Conservation (phyloP, 192 early-diverging fungal genomes). For the Mortierella antarctica region DNA sequence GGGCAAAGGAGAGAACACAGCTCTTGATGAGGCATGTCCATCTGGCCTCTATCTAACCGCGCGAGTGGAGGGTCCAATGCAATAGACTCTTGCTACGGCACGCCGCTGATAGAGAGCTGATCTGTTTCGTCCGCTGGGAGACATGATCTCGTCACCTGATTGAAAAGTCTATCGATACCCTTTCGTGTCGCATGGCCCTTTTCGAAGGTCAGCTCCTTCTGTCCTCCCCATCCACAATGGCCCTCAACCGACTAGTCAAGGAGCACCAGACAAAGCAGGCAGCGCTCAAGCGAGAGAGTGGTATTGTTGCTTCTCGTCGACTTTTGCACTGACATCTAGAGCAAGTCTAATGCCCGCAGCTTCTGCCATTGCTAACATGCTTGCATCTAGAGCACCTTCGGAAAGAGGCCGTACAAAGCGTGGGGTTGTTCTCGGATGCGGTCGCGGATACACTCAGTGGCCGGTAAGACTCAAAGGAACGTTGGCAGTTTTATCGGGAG, state of each 20-base stretch:
- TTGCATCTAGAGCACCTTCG: constrained; percentile 63
- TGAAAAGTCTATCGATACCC: no score
- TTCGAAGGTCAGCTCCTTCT: no score
- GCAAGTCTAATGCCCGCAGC: no score
- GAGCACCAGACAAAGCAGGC: constrained; percentile 72
- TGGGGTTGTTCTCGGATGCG: constrained; percentile 65
- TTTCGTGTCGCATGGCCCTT: no score
- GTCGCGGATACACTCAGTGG: constrained; percentile 68
- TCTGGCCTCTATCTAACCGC: no score
- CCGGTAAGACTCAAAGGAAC: constrained; percentile 42
- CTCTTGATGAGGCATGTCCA: no score
- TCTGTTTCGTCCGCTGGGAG: no score
- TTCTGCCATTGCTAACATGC: not conserved
- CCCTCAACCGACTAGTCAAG: constrained; percentile 62
- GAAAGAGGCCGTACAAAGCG: constrained; percentile 63
- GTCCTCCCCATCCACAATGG: constrained; percentile 20
- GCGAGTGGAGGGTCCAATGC: no score
- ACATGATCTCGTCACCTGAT: no score
- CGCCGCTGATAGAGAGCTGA: no score
- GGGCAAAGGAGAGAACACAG: no score
- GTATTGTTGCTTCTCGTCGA: constrained; percentile 30
- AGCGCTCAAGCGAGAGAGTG: constrained; percentile 59
- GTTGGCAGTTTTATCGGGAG: not conserved
- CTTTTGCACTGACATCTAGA: not conserved
- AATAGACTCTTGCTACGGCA: no score